Conservation (phyloP, 2,329 filamentous ascomycete species). For the Fusarium liriodendri region DNA sequence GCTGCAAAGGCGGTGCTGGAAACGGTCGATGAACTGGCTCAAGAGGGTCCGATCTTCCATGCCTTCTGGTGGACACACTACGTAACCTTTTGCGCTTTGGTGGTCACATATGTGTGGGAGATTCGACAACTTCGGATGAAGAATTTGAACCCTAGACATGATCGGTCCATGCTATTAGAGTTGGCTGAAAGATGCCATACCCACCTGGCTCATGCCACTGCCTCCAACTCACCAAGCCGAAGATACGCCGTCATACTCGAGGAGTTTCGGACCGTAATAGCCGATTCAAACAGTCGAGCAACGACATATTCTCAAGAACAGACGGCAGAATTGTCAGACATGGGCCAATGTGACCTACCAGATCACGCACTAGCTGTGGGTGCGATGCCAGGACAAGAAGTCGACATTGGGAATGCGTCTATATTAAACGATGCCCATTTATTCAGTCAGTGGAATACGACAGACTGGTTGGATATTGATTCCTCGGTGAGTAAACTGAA, state of each 20-base stretch:
- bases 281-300: not conserved
- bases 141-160: slow-evolving; percentile 10
- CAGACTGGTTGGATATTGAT: slow-evolving; percentile 34
- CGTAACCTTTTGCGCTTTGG: slow-evolving; percentile 65
- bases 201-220: slow-evolving; percentile 29
- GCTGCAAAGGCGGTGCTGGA: slow-evolving; percentile 50
- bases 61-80: slow-evolving; percentile 67
- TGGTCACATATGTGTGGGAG: slow-evolving; percentile 65
- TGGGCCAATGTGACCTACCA: not conserved
- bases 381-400: not conserved
- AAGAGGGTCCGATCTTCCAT: slow-evolving; percentile 54
- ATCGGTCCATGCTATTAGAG: slow-evolving; percentile 32
- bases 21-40: slow-evolving; percentile 55
- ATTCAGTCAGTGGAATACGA: slow-evolving; percentile 30
- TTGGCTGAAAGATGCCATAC: slow-evolving; percentile 41
- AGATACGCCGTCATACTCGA: slow-evolving; percentile 35
- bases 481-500: slow-evolving; percentile 23
- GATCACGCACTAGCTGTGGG: not conserved
- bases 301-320: not conserved
- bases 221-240: slow-evolving; percentile 34
- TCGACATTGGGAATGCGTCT: not conserved
- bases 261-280: slow-evolving; percentile 20
- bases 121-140: slow-evolving; percentile 40
- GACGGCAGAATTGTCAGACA: not conserved
- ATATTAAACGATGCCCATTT: slow-evolving; percentile 8